phyloP scores from a whole-genome alignment of 1,284 basidiomycete species.

The Rhizoctonia solani region DNA sequence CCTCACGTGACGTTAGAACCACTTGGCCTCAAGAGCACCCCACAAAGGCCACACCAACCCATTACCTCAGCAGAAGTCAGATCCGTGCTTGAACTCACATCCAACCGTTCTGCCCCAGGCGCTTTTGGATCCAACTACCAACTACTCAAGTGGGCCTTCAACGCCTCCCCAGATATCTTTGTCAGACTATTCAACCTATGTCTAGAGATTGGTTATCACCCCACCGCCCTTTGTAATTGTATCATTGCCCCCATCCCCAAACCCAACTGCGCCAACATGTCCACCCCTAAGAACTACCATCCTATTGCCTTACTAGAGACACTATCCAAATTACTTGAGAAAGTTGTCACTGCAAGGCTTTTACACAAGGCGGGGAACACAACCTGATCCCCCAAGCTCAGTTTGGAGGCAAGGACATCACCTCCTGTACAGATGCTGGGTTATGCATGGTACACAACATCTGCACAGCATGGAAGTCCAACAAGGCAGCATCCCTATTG shows the following conservation, averaged over 20 bases:
- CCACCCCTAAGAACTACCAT: slow-evolving; percentile 46
- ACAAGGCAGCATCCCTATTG: slow-evolving; percentile 40
- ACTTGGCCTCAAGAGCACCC: too few relatives aligned
- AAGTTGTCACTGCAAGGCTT: slow-evolving; percentile 42
- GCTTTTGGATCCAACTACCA: slow-evolving; percentile 33
- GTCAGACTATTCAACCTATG: slow-evolving; percentile 3
- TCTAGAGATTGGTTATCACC: slow-evolving; percentile 25
- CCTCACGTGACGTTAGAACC: too few relatives aligned
- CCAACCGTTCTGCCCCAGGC: slow-evolving; percentile 40
- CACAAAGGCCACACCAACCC: too few relatives aligned
- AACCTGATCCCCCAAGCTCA: slow-evolving; percentile 43
- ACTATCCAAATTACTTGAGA: slow-evolving; percentile 47
- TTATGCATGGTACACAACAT: slow-evolving; percentile 42
- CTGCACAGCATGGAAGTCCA: slow-evolving; percentile 41
- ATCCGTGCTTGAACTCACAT: slow-evolving; percentile 32
- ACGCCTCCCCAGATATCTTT: slow-evolving; percentile 2
- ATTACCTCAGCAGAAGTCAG: slow-evolving; percentile 37
- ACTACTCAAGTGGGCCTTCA: slow-evolving; percentile 40
- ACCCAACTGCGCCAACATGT: slow-evolving; percentile 48
- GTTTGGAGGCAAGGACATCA: slow-evolving; percentile 44
- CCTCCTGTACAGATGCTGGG: slow-evolving; percentile 8
- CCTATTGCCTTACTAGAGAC: slow-evolving; percentile 51
- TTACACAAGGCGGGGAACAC: slow-evolving; percentile 41
- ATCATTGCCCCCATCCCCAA: slow-evolving; percentile 50
- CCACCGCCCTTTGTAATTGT: slow-evolving; percentile 34